These are phyloP conservation scores for Botrytis paeoniae DNA, from an alignment of 2,329 filamentous ascomycete genomes.

Conservation along the genomic window DNA sequence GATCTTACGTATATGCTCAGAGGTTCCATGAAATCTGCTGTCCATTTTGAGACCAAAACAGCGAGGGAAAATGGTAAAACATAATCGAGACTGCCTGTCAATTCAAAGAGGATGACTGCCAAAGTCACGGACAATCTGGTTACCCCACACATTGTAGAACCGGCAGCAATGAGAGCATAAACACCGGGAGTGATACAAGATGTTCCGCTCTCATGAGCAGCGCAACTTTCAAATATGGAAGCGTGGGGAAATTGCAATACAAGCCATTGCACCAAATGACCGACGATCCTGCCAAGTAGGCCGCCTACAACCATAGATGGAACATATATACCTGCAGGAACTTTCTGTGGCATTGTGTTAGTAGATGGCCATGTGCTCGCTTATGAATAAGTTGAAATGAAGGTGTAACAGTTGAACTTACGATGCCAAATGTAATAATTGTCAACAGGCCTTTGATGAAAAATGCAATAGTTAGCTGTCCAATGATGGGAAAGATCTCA, in stretches of 20 bases:
- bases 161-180: slow-evolving; percentile 90
- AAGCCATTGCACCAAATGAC: slow-evolving; percentile 79
- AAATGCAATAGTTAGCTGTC: slow-evolving; percentile 72
- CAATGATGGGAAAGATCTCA: slow-evolving; percentile 75
- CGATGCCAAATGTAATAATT: slow-evolving; percentile 86
- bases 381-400: neutral
- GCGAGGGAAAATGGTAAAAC: slow-evolving; percentile 91
- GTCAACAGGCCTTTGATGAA: slow-evolving; percentile 88
- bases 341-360: slow-evolving; percentile 54
- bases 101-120: slow-evolving; percentile 91
- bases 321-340: slow-evolving; percentile 95
- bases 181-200: slow-evolving; percentile 95
- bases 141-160: slow-evolving; percentile 96
- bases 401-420: slow-evolving; percentile 41
- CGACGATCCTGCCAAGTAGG: slow-evolving; percentile 82
- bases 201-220: slow-evolving; percentile 62
- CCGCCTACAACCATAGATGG: slow-evolving; percentile 98
- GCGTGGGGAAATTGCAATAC: slow-evolving; percentile 71
- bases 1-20: slow-evolving; percentile 78
- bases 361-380: neutral
- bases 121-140: slow-evolving; percentile 90
- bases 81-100: slow-evolving; percentile 92
- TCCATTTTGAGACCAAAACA: slow-evolving; percentile 97
- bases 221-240: slow-evolving; percentile 72
- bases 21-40: slow-evolving; percentile 90